Percentiles rank a stretch among this genome's conserved stretches.
Conservation (phyloP, 257 asterid genomes). For the Solanum bulbocastanum region DNA sequence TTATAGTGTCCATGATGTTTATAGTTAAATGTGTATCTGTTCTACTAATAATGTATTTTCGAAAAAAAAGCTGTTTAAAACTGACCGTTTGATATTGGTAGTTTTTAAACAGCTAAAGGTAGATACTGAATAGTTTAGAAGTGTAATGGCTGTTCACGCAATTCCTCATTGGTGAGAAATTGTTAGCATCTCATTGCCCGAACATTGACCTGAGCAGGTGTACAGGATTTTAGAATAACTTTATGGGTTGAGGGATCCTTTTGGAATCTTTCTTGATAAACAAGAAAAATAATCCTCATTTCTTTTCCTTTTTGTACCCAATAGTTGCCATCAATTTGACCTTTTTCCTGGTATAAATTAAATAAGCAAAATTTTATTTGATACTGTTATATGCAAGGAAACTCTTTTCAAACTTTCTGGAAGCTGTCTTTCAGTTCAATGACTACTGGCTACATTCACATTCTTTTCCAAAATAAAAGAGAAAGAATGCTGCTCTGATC, state of each 20-base stretch:
- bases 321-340: neutral
- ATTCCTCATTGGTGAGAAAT: neutral
- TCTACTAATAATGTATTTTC: neutral
- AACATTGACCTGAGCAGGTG: neutral
- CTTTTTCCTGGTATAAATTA: neutral
- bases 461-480: neutral
- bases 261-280: neutral
- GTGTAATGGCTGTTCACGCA: neutral
- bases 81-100: neutral
- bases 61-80: neutral
- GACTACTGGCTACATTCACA: neutral
- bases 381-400: neutral
- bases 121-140: neutral
- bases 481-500: neutral
- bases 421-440: neutral
- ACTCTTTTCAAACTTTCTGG: neutral
- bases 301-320: neutral
- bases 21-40: neutral
- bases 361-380: neutral
- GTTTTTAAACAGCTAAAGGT: neutral
- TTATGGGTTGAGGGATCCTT: neutral
- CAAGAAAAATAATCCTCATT: neutral
- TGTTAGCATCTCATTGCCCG: neutral
- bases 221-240: neutral
- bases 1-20: neutral